These are phyloP conservation scores for Annulohypoxylon stygium DNA, from an alignment of 495 filamentous ascomycete genomes.

Conservation along the genomic window DNA sequence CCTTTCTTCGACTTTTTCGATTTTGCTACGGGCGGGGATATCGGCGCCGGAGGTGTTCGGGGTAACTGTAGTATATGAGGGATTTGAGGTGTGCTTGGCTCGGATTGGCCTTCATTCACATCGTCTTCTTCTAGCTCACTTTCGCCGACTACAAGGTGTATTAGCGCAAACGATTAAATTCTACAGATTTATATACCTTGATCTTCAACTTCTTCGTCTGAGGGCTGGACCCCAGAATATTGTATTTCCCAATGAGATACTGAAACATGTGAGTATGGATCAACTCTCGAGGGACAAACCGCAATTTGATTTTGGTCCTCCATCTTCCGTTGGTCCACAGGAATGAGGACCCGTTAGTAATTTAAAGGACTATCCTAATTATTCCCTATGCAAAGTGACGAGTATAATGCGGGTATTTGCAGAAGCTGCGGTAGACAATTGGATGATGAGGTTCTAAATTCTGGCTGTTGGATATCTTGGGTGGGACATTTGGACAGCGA, in stretches of 20 bases:
- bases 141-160: constrained; percentile 31
- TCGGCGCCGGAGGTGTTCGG: neutral
- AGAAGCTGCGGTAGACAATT: constrained; percentile 38
- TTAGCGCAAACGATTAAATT: constrained; percentile 32
- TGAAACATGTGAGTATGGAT: constrained; percentile 55
- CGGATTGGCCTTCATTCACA: constrained; percentile 33
- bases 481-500: constrained; percentile 41
- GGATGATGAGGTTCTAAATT: constrained; percentile 38
- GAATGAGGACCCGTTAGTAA: constrained; percentile 23
- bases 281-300: constrained; percentile 56
- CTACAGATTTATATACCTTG: constrained; percentile 44
- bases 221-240: constrained; percentile 51
- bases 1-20: constrained; percentile 43
- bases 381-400: constrained; percentile 37
- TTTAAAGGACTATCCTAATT: constrained; percentile 34
- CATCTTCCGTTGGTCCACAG: constrained; percentile 39
- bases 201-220: constrained; percentile 53
- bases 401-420: constrained; percentile 44
- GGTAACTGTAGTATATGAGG: neutral
- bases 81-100: constrained; percentile 8
- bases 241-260: constrained; percentile 56
- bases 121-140: constrained; percentile 34
- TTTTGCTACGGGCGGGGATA: constrained; percentile 13
- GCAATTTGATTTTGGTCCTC: constrained; percentile 51
- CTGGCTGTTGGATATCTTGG: constrained; percentile 40